Evolutionary conservation across 2,329 filamentous ascomycete genomes (phyloP).

Genomic region (Calonectria fujianensis): DNA sequence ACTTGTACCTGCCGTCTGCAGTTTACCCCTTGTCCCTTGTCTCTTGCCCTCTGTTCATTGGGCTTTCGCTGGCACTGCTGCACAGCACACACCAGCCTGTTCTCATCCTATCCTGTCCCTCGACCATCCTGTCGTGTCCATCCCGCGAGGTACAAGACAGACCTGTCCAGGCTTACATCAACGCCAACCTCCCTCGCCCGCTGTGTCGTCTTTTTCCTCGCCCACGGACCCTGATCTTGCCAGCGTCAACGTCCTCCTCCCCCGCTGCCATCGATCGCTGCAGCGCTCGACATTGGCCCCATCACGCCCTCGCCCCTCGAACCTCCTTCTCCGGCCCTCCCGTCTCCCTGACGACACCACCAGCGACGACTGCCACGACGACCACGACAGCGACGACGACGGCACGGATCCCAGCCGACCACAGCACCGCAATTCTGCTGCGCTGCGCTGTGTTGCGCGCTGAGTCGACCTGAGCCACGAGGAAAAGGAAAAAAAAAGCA

Average conservation of each 20-base stretch:
- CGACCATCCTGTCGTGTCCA: slow-evolving; percentile 10
- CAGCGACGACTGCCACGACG: background rate
- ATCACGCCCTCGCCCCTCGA: background rate
- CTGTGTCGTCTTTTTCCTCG: slow-evolving; percentile 35
- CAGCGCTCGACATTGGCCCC: slow-evolving; percentile 8
- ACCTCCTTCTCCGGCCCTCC: slow-evolving; percentile 4
- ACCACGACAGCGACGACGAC: slow-evolving; percentile 8
- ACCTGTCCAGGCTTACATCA: slow-evolving; percentile 44
- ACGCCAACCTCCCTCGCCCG: slow-evolving; percentile 47
- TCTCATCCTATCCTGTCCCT: slow-evolving; percentile 16
- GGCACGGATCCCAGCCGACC: slow-evolving; percentile 27
- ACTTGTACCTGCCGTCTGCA: slow-evolving; percentile 26
- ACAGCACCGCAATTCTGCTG: slow-evolving; percentile 37
- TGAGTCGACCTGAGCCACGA: slow-evolving; percentile 43
- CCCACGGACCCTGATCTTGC: slow-evolving; percentile 20
- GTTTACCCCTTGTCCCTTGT: slow-evolving; percentile 42
- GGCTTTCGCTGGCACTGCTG: background rate
- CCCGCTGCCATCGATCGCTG: background rate
- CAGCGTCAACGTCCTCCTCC: background rate
- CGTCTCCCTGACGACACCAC: slow-evolving; percentile 18
- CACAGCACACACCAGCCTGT: slow-evolving; percentile 4
- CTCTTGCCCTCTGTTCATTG: background rate
- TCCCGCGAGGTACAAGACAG: slow-evolving; percentile 9
- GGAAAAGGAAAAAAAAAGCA: background rate
- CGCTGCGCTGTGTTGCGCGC: slow-evolving; percentile 28